phyloP scores from a whole-genome alignment of 31 red algal genomes.

The Endocladia muricata region DNA sequence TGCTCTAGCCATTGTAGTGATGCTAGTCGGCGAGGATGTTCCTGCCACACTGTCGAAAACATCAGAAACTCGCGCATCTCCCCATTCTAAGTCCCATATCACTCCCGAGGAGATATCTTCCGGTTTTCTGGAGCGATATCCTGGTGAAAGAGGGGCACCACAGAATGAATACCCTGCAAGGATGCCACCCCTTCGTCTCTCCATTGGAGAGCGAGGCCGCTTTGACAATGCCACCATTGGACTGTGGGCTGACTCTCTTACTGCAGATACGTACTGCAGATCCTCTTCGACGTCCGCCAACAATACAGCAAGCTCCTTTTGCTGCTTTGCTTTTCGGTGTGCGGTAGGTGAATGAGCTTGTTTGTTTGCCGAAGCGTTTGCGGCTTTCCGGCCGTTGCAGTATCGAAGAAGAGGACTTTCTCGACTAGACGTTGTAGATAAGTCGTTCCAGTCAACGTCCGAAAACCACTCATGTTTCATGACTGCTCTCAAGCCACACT shows the following conservation, averaged over 20 bases:
- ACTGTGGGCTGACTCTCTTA: neutral
- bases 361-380: neutral
- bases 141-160: too few species aligned
- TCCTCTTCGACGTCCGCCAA: constrained; percentile 37
- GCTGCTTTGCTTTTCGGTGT: constrained; percentile 15
- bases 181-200: constrained; percentile 23
- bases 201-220: constrained; percentile 36
- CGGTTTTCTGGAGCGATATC: too few species aligned
- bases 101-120: too few species aligned
- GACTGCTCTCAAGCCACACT: constrained; percentile 64
- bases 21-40: too few species aligned
- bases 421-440: neutral
- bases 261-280: constrained; percentile 23
- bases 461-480: constrained; percentile 87
- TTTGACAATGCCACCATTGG: neutral
- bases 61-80: too few species aligned
- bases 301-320: constrained; percentile 29
- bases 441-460: constrained; percentile 70
- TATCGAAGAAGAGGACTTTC: neutral
- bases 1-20: too few species aligned
- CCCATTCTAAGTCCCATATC: too few species aligned
- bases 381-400: neutral
- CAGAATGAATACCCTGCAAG: constrained; percentile 53
- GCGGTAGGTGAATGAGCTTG: too few species aligned
- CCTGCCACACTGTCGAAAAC: too few species aligned